Evolutionary conservation across 2,329 filamentous ascomycete genomes (phyloP).

Genomic region (Diaporthe capsici): DNA sequence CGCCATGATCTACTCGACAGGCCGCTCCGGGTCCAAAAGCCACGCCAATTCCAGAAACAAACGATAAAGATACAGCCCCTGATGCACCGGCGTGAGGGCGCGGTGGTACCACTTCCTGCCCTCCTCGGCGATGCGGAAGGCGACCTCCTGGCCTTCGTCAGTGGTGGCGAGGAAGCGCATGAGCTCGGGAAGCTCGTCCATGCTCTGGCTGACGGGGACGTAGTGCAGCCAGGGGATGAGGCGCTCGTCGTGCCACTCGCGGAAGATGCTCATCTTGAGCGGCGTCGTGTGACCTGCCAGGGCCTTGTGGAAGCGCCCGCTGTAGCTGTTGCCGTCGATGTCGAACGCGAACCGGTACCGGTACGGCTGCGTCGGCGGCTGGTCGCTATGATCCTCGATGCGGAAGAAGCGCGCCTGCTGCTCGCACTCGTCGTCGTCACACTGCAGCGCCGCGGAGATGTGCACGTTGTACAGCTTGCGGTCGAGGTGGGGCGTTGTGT

Average conservation of each 20-base stretch:
- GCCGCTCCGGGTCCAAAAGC: slow-evolving; percentile 52
- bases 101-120: slow-evolving; percentile 69
- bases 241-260: slow-evolving; percentile 72
- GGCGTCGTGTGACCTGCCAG: slow-evolving; percentile 62
- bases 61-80: slow-evolving; percentile 72
- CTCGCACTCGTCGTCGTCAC: slow-evolving; percentile 37
- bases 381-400: neutral
- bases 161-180: slow-evolving; percentile 61
- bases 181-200: slow-evolving; percentile 67
- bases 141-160: slow-evolving; percentile 61
- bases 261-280: slow-evolving; percentile 66
- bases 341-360: slow-evolving; percentile 62
- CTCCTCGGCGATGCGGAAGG: slow-evolving; percentile 64
- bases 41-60: slow-evolving; percentile 70
- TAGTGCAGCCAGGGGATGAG: slow-evolving; percentile 71
- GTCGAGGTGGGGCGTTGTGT: slow-evolving; percentile 12
- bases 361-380: slow-evolving; percentile 47
- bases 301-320: slow-evolving; percentile 66
- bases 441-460: slow-evolving; percentile 23
- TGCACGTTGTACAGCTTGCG: slow-evolving; percentile 40
- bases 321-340: slow-evolving; percentile 69
- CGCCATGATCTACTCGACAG: slow-evolving; percentile 3
- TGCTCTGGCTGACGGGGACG: slow-evolving; percentile 63
- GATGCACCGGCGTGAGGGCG: slow-evolving; percentile 70
- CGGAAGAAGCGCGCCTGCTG: slow-evolving; percentile 43